These are phyloP conservation scores for Mucor irregularis DNA, from an alignment of 371 early-diverging fungal genomes.

Conservation along the genomic window DNA sequence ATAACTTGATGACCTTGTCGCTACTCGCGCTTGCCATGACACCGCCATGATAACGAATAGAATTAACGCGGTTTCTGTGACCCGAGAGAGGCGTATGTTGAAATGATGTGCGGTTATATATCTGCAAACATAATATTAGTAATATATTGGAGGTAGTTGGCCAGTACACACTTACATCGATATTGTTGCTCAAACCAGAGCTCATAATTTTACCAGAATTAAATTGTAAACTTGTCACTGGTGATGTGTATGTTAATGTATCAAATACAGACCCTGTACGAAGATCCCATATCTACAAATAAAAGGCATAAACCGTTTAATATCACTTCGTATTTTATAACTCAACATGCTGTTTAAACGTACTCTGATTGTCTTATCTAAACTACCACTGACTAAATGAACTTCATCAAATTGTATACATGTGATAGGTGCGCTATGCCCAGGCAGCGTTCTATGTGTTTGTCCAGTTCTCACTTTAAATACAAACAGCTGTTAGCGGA, in stretches of 20 bases:
- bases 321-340: neutral
- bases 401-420: constrained; percentile 78
- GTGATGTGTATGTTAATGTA: constrained; percentile 52
- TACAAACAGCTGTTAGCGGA: neutral
- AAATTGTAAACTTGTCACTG: constrained; percentile 64
- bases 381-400: constrained; percentile 76
- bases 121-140: constrained; percentile 24
- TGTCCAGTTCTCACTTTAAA: constrained; percentile 73
- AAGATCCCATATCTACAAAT: constrained; percentile 73
- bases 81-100: constrained; percentile 56
- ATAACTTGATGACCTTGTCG: constrained; percentile 60
- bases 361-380: constrained; percentile 71
- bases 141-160: neutral
- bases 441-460: constrained; percentile 73
- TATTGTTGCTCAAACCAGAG: constrained; percentile 42
- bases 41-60: constrained; percentile 51
- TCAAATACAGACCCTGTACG: constrained; percentile 72
- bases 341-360: too few relatives aligned
- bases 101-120: constrained; percentile 63
- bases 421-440: constrained; percentile 73
- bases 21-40: constrained; percentile 58
- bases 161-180: constrained; percentile 46
- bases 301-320: neutral
- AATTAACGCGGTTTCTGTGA: constrained; percentile 49
- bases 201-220: constrained; percentile 55